Conservation (phyloP, 106 monocot species). For the Phalaenopsis equestris region DNA sequence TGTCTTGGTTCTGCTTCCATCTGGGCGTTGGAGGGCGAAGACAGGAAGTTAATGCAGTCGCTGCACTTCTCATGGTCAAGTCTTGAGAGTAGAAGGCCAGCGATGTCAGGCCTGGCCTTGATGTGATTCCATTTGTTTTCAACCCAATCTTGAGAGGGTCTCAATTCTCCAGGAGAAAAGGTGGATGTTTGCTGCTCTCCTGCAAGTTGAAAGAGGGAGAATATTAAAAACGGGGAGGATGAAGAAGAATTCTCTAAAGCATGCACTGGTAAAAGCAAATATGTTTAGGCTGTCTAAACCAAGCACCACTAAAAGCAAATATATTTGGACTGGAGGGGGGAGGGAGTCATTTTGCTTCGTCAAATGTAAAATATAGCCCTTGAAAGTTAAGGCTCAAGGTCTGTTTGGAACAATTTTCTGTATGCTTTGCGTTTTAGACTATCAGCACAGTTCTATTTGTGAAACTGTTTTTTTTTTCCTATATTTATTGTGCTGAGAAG, state of each 20-base stretch:
- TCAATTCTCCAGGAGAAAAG: conserved; percentile 7
- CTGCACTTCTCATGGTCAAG: conserved; percentile 6
- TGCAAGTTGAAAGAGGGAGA: conserved; percentile 8
- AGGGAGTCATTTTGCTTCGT: too few species aligned
- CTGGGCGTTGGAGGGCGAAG: neutral
- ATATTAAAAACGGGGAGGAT: neutral
- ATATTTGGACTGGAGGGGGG: too few species aligned
- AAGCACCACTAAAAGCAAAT: too few species aligned
- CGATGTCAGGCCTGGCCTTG: neutral
- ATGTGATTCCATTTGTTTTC: conserved; percentile 15
- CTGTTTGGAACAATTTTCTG: too few species aligned
- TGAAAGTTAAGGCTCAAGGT: too few species aligned
- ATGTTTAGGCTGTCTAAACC: neutral
- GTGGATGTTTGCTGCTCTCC: conserved; percentile 11
- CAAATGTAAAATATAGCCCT: neutral
- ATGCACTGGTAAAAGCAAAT: neutral
- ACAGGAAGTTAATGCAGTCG: neutral
- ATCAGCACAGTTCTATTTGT: too few species aligned
- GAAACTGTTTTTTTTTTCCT: too few species aligned
- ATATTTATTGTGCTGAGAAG: too few species aligned
- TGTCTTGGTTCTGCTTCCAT: neutral
- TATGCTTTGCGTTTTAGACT: too few species aligned
- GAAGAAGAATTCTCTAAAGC: neutral
- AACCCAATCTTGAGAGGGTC: conserved; percentile 22
- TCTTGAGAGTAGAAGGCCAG: neutral